Conservation (phyloP, 1,284 basidiomycete genomes). For the Pisolithus thermaeus region DNA sequence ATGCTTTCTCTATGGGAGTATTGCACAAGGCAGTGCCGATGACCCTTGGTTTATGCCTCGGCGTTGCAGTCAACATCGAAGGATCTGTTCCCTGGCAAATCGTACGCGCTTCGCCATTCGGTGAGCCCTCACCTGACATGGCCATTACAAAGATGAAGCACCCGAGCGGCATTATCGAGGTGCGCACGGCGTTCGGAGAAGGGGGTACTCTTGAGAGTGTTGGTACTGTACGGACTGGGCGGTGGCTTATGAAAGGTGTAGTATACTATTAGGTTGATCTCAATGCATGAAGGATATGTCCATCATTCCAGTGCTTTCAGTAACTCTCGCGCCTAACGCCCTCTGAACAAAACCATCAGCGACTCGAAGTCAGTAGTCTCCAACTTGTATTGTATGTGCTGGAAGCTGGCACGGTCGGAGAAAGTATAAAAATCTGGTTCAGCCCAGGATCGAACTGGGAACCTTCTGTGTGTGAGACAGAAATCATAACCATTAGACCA, state of each 20-base stretch:
- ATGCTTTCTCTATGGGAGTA: constrained; percentile 67
- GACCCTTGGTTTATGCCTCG: constrained; percentile 68
- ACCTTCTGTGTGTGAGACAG: constrained; percentile 43
- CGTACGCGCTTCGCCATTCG: constrained; percentile 14
- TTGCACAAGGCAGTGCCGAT: constrained; percentile 70
- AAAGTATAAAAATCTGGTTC: constrained; percentile 28
- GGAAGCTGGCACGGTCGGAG: no score
- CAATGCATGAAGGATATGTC: no score
- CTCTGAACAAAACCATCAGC: no score
- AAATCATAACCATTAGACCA: constrained; percentile 44
- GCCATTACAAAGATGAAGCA: constrained; percentile 46
- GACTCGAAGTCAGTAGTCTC: no score
- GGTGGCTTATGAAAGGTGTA: constrained; percentile 61
- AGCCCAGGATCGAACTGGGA: constrained; percentile 44
- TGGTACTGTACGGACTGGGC: constrained; percentile 61
- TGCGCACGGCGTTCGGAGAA: constrained; percentile 46
- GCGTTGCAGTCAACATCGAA: constrained; percentile 52
- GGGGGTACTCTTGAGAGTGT: constrained; percentile 49
- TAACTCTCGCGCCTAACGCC: no score
- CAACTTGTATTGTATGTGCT: no score
- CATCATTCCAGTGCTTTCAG: no score
- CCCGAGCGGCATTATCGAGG: constrained; percentile 61
- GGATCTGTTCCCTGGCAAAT: constrained; percentile 51
- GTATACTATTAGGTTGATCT: constrained; percentile 52
- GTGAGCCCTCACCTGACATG: constrained; percentile 1